Conservation (phyloP, 2,329 filamentous ascomycete species). For the Calonectria fujianensis region DNA sequence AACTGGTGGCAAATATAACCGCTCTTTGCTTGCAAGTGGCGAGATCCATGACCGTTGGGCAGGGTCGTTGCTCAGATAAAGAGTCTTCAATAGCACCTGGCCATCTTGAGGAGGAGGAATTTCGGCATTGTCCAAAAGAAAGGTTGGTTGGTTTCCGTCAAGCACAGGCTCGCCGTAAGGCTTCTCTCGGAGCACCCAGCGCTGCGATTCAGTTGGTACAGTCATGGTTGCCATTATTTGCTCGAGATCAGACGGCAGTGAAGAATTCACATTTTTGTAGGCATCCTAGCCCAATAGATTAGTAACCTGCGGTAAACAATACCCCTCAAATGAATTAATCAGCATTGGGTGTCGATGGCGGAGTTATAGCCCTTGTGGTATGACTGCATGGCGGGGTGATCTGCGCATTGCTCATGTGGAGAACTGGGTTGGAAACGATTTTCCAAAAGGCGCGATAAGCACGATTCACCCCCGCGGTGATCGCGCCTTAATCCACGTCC, state of each 20-base stretch:
- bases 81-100: not conserved
- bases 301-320: not conserved
- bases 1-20: not conserved
- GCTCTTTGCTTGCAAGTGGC: not conserved
- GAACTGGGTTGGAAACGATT: not conserved
- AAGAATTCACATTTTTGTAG: not conserved
- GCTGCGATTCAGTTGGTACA: not conserved
- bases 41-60: constrained; percentile 8
- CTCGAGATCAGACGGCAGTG: not conserved
- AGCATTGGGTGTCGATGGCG: not conserved
- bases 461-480: not conserved
- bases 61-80: not conserved
- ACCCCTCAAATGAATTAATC: constrained; percentile 9
- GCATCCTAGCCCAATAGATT: not conserved
- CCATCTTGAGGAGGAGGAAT: not conserved
- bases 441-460: not conserved
- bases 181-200: not conserved
- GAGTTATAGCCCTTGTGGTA: not conserved
- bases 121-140: not conserved
- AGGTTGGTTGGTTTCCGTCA: not conserved
- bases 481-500: too few species aligned
- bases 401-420: not conserved
- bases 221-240: not conserved
- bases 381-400: not conserved
- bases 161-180: not conserved